Base-by-base conservation (phyloP, 768 basidiomycete genomes). In the Mycena amicta region DNA sequence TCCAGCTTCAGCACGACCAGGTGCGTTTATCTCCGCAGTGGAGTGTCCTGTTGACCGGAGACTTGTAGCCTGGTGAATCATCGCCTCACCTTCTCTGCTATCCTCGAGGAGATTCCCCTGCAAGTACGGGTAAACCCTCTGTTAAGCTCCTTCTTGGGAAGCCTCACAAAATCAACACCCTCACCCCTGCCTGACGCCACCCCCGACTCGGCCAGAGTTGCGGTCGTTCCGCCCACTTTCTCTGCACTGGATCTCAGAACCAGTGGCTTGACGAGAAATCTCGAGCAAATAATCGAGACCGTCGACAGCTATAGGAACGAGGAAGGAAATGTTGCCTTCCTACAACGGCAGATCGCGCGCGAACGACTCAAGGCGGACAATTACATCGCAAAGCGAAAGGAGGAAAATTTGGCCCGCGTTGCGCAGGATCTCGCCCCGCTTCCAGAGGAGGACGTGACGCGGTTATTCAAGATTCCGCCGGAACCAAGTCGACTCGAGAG, bases 401-500 rank as follows among this genome's bases (percentile, higher is more conserved):
- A 96, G 71, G 95, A 97, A 75, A 96, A 92, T 67, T 82, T 81
- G 33, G 77, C 77, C 52, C 84, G 95, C 43, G 80, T 89, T 61
- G 87, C 86, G 37, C 92, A 94, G 67, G 95, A 95, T 13, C 76
- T 95, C 51, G 84, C 84, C 25, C 92, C 95, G 62, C 78, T 95
- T 27, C 94, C 95, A 1, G 90, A 93, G 72, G 91, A 96, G 70
- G 90, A 93, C 66, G 84, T 93, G 30, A 80, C 83, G 67, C 81
- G 93, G 61, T 68, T 94, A 69, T 94, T 93, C 80, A 93, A 90
- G 76, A 90, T 94, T 33, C 91, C 93, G 5, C 77, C 85, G 22
- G 95, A 96, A 68, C 95, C 95, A 23, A 93, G 86, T 70, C 84
- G 94, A 58, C 73, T 97, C 62, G 94, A 96, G 66, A 89, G 92